A percentile compares a stretch with the other conserved stretches of the same genome.
Conservation (phyloP, 805 yeast genomes). For the Metschnikowia colocasiae region DNA sequence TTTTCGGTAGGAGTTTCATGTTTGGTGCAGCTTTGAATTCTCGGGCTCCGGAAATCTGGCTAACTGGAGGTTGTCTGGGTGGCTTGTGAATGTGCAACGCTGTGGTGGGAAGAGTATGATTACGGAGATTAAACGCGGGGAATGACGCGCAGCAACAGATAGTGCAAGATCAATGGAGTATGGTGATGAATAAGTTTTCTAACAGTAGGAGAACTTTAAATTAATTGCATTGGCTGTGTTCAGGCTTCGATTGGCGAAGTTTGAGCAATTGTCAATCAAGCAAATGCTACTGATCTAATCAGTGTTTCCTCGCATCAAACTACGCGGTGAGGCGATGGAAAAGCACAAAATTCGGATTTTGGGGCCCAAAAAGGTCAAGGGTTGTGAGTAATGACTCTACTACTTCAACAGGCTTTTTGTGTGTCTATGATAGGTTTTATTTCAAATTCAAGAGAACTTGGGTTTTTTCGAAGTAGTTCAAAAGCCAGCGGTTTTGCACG, state of each 20-base stretch:
- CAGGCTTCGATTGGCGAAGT: background rate
- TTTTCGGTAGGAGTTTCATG: conserved; percentile 6
- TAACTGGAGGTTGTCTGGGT: background rate
- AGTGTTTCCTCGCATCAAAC: background rate
- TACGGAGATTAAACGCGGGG: background rate
- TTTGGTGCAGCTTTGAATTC: background rate
- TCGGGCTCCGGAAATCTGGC: background rate
- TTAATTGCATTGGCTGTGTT: background rate
- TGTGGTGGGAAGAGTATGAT: background rate
- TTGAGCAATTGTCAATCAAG: background rate
- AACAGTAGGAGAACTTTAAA: background rate
- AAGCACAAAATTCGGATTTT: background rate
- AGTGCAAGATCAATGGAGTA: background rate
- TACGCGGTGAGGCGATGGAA: background rate
- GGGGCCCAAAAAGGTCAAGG: background rate
- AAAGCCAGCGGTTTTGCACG: background rate
- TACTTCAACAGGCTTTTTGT: background rate
- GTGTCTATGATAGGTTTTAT: background rate
- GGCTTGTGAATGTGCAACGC: background rate
- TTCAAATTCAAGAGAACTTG: background rate
- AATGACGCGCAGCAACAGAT: background rate
- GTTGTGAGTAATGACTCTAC: background rate
- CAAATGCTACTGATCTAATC: background rate
- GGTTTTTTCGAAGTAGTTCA: background rate
- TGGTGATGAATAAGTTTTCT: background rate